phyloP scores from a whole-genome alignment of 108 stramenopile genomes.

The Cyclotella cryptica region DNA sequence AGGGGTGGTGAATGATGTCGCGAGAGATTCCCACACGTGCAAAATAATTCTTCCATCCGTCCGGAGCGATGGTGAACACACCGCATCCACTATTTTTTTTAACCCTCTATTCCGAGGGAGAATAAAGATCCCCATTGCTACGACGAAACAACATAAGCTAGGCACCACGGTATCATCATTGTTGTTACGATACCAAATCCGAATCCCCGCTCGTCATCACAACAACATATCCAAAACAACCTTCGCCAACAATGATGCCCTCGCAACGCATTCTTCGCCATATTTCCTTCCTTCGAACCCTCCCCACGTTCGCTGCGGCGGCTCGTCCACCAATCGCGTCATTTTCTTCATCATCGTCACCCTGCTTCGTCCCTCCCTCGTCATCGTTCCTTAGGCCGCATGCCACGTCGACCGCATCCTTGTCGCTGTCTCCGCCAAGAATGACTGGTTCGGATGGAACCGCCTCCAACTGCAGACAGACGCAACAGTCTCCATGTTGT shows the following conservation, averaged over 20 bases:
- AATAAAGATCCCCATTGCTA: not conserved
- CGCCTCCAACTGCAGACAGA: not conserved
- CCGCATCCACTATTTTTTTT: no score
- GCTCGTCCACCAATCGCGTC: conserved; percentile 14
- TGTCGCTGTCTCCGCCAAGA: no score
- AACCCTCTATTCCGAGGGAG: no score
- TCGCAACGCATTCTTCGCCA: conserved; percentile 14
- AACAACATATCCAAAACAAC: not conserved
- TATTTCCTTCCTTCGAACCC: conserved; percentile 29
- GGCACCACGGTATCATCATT: not conserved
- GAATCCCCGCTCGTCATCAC: not conserved
- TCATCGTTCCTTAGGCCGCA: not conserved
- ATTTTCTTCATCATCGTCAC: conserved; percentile 1
- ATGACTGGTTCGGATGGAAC: no score
- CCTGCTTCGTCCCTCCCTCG: conserved; percentile 10
- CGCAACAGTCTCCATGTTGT: not conserved
- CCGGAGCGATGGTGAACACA: no score
- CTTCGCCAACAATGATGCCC: conserved; percentile 2
- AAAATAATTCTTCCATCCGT: no score
- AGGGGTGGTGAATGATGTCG: no score
- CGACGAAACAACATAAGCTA: not conserved
- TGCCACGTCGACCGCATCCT: no score
- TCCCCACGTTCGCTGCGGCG: conserved; percentile 26
- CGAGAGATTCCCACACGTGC: no score
- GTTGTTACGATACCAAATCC: not conserved